phyloP scores from a whole-genome alignment of 78 protist genomes.

The Chrysochromulina tobinii region DNA sequence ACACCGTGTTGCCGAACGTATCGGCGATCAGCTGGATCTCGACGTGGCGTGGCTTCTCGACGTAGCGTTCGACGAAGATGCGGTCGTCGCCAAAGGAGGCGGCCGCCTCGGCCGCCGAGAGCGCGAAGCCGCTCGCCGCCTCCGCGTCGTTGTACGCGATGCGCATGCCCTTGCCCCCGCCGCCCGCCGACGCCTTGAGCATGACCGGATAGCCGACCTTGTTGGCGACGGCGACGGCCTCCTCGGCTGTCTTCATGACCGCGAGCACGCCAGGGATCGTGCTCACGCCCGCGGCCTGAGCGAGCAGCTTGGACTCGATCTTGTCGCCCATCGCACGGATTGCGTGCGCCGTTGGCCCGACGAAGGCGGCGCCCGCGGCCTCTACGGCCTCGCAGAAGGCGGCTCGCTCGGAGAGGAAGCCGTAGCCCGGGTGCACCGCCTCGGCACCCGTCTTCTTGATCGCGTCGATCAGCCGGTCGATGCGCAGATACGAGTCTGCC shows the following conservation, averaged over 20 bases:
- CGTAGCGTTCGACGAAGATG: constrained; percentile 89
- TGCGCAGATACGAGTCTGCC: constrained; percentile 74
- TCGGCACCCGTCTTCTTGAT: constrained; percentile 84
- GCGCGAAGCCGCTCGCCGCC: constrained; percentile 69
- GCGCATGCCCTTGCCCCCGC: constrained; percentile 97
- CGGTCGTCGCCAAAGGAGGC: constrained; percentile 88
- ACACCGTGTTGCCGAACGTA: constrained; percentile 73
- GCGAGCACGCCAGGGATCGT: constrained; percentile 89
- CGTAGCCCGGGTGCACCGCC: constrained; percentile 96
- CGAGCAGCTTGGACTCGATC: constrained; percentile 86
- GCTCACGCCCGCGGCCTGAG: constrained; percentile 82
- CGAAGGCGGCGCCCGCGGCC: constrained; percentile 59
- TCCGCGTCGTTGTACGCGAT: constrained; percentile 79
- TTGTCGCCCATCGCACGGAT: constrained; percentile 94
- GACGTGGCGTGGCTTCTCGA: constrained; percentile 94
- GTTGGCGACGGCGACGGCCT: constrained; percentile 70
- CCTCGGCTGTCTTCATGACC: constrained; percentile 65
- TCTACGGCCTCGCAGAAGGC: constrained; percentile 61
- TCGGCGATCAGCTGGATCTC: constrained; percentile 93
- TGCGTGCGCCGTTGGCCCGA: constrained; percentile 86
- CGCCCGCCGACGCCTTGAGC: constrained; percentile 96
- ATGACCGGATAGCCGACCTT: constrained; percentile 92
- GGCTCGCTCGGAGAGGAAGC: constrained; percentile 93
- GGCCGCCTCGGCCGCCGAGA: constrained; percentile 27
- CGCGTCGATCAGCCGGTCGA: constrained; percentile 84